Evolutionary conservation across 208 protist species (phyloP).

Genomic region (Leishmania braziliensis): DNA sequence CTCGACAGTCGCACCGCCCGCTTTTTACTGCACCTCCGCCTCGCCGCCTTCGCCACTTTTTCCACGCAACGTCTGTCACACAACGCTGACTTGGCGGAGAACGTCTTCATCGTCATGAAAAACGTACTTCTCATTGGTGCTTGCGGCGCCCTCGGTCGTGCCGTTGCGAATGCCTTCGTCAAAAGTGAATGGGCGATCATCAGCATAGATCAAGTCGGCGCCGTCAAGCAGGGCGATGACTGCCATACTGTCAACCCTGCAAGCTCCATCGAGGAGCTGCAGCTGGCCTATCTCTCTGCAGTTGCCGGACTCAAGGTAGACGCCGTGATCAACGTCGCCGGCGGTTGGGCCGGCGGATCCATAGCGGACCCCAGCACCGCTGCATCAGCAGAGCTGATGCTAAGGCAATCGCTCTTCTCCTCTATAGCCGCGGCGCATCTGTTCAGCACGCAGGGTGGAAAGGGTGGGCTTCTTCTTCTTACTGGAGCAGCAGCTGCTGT

Average conservation of each 20-base stretch:
- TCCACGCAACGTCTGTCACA: not conserved
- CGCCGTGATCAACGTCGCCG: constrained; percentile 83
- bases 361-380: constrained; percentile 33
- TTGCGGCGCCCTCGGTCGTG: constrained; percentile 47
- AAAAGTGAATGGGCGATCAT: constrained; percentile 28
- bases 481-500: constrained; percentile 38
- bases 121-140: constrained; percentile 46
- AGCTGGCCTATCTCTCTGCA: constrained; percentile 26
- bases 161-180: constrained; percentile 35
- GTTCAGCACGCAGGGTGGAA: constrained; percentile 39
- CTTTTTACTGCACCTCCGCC: not conserved
- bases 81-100: not conserved
- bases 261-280: constrained; percentile 36
- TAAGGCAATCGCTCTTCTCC: constrained; percentile 73
- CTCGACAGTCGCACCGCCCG: not conserved
- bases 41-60: not conserved
- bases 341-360: constrained; percentile 68
- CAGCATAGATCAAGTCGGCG: constrained; percentile 6
- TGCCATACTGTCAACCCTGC: constrained; percentile 26
- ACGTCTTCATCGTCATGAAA: constrained; percentile 8
- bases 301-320: constrained; percentile 33
- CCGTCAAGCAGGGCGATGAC: not conserved
- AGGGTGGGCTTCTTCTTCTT: constrained; percentile 59
- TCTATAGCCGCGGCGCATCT: constrained; percentile 71
- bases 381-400: constrained; percentile 62